Conservation (phyloP, 148 eudicot species). For the Chenopodium suecicum region DNA sequence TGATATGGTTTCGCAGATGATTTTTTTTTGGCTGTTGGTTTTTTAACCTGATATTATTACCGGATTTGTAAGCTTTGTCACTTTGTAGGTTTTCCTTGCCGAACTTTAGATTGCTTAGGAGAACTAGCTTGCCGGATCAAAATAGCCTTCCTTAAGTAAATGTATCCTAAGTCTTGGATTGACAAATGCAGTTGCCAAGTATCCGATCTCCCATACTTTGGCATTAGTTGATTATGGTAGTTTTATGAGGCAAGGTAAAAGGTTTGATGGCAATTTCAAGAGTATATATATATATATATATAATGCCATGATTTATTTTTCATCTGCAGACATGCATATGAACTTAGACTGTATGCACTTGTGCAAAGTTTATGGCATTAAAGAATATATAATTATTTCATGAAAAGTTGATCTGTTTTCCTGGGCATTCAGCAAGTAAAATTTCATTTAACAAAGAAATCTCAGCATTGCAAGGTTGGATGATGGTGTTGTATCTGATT, state of each 20-base stretch:
- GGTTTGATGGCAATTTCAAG: background rate
- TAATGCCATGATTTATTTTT: background rate
- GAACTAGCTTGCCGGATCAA: background rate
- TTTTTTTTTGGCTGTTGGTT: background rate
- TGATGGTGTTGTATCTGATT: conserved; percentile 4
- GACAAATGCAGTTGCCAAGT: background rate
- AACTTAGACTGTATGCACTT: no score
- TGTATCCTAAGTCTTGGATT: background rate
- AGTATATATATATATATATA: background rate
- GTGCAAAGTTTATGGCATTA: background rate
- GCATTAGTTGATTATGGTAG: background rate
- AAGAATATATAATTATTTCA: background rate
- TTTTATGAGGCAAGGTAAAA: background rate
- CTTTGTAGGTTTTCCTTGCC: background rate
- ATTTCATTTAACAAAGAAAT: background rate
- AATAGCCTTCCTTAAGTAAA: background rate
- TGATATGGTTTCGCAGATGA: background rate
- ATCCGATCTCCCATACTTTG: background rate
- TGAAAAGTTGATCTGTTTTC: background rate
- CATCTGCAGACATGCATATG: background rate
- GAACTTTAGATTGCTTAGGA: background rate
- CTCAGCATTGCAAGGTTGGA: conserved; percentile 10
- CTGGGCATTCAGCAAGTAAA: background rate
- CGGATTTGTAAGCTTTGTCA: no score
- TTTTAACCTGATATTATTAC: background rate